Evolutionary conservation across 257 asterid genomes (phyloP).

Genomic region (Coffea eugenioides): DNA sequence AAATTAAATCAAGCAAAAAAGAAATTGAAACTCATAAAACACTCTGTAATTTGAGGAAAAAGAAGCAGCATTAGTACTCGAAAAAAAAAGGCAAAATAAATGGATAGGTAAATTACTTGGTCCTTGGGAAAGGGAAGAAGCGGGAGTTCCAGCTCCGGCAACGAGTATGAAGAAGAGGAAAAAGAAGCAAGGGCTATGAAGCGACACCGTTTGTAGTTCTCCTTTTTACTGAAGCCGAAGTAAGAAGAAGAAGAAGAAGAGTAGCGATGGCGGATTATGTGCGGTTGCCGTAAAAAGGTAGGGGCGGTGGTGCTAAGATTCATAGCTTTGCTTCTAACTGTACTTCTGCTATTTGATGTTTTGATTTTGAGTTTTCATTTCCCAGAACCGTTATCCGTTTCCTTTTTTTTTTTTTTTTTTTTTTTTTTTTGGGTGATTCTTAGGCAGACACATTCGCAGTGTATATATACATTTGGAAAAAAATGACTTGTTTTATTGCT

Average conservation of each 20-base stretch:
- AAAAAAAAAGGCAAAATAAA: not conserved
- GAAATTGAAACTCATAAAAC: not conserved
- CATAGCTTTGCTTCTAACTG: not conserved
- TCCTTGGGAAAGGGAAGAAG: constrained; percentile 40
- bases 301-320: not conserved
- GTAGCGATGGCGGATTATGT: not conserved
- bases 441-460: too few relatives aligned
- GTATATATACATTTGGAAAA: too few relatives aligned
- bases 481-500: too few relatives aligned
- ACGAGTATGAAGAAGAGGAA: not conserved
- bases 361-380: too few relatives aligned
- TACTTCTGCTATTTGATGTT: too few relatives aligned
- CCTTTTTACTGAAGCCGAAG: not conserved
- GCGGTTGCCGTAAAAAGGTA: too few relatives aligned
- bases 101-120: constrained; percentile 17
- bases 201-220: constrained; percentile 1
- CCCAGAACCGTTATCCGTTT: too few relatives aligned
- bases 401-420: too few relatives aligned
- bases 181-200: constrained; percentile 3
- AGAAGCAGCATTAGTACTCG: not conserved
- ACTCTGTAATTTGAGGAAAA: not conserved
- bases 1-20: too few relatives aligned
- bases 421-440: too few relatives aligned
- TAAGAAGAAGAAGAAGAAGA: not conserved
- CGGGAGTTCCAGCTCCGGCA: constrained; percentile 21